These are phyloP conservation scores for Collariella sp. DNA, from an alignment of 495 filamentous ascomycete genomes.

Conservation along the genomic window DNA sequence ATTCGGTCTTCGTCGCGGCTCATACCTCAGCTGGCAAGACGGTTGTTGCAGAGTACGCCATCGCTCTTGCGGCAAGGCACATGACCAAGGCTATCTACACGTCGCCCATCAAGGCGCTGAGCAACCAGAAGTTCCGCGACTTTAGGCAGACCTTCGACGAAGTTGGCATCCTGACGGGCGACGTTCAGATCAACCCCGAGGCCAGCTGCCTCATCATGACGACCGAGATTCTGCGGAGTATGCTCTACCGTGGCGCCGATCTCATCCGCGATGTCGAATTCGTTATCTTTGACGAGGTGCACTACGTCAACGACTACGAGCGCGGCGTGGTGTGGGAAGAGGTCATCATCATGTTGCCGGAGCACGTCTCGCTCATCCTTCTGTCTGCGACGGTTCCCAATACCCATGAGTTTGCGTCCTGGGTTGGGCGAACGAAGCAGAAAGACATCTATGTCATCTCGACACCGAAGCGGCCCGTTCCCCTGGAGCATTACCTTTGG, in stretches of 20 bases:
- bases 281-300: slow-evolving; percentile 98
- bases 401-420: slow-evolving; percentile 94
- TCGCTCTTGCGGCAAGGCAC: slow-evolving; percentile 87
- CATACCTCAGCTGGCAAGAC: slow-evolving; percentile 98
- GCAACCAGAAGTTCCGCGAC: slow-evolving; percentile 97
- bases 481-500: slow-evolving; percentile 94
- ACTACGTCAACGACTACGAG: slow-evolving; percentile 98
- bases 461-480: slow-evolving; percentile 88
- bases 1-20: slow-evolving; percentile 97
- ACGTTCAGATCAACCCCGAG: slow-evolving; percentile 97
- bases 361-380: slow-evolving; percentile 89
- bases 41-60: slow-evolving; percentile 95
- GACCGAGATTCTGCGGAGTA: slow-evolving; percentile 93
- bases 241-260: slow-evolving; percentile 95
- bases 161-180: slow-evolving; percentile 92
- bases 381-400: slow-evolving; percentile 96
- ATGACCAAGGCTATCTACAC: slow-evolving; percentile 99
- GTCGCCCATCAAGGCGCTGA: slow-evolving; percentile 95
- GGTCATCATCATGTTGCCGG: slow-evolving; percentile 98
- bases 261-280: slow-evolving; percentile 96
- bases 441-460: slow-evolving; percentile 99
- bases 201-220: slow-evolving; percentile 99
- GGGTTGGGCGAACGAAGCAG: slow-evolving; percentile 96
- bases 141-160: slow-evolving; percentile 85
- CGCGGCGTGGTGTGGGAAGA: slow-evolving; percentile 98